Evolutionary conservation across 140 eudicot species (phyloP).

Genomic region (Bidens hawaiensis): DNA sequence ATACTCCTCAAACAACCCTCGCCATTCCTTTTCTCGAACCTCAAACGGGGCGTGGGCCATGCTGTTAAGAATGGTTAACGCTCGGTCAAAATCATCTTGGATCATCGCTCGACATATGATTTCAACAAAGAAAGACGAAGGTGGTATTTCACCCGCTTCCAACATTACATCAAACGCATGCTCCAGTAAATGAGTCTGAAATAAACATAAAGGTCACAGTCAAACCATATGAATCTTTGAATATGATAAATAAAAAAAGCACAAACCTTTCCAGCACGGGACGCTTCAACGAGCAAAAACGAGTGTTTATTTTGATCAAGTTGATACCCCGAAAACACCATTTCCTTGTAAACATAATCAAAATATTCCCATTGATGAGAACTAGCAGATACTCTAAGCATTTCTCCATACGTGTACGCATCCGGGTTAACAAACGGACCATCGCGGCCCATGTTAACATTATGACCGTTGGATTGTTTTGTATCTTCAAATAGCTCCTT

Average conservation of each 20-base stretch:
- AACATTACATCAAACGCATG: slow-evolving; percentile 77
- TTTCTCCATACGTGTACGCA: slow-evolving; percentile 53
- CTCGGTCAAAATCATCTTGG: slow-evolving; percentile 50
- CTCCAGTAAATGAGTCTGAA: slow-evolving; percentile 75
- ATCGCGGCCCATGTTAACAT: slow-evolving; percentile 18
- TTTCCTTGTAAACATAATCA: slow-evolving; percentile 85
- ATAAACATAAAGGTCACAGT: slow-evolving; percentile 25
- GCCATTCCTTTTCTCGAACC: slow-evolving; percentile 68
- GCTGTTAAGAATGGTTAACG: slow-evolving; percentile 49
- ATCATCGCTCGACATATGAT: slow-evolving; percentile 58
- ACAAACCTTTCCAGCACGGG: slow-evolving; percentile 85
- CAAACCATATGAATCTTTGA: neutral
- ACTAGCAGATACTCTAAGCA: slow-evolving; percentile 80
- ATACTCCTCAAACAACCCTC: slow-evolving; percentile 49
- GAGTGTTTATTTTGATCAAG: slow-evolving; percentile 56
- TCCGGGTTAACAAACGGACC: slow-evolving; percentile 49
- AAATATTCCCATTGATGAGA: slow-evolving; percentile 95
- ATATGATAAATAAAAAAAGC: neutral
- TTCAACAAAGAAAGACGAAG: slow-evolving; percentile 57
- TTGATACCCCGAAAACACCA: slow-evolving; percentile 69
- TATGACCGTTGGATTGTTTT: slow-evolving; percentile 37
- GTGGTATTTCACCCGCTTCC: slow-evolving; percentile 86
- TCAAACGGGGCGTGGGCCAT: slow-evolving; percentile 77
- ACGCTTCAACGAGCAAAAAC: slow-evolving; percentile 70
- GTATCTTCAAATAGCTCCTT: slow-evolving; percentile 67